Evolutionary conservation across 495 filamentous ascomycete genomes (phyloP), one percentile per base, ranked within the genome.

Genomic region (Penicillium arizonense): DNA sequence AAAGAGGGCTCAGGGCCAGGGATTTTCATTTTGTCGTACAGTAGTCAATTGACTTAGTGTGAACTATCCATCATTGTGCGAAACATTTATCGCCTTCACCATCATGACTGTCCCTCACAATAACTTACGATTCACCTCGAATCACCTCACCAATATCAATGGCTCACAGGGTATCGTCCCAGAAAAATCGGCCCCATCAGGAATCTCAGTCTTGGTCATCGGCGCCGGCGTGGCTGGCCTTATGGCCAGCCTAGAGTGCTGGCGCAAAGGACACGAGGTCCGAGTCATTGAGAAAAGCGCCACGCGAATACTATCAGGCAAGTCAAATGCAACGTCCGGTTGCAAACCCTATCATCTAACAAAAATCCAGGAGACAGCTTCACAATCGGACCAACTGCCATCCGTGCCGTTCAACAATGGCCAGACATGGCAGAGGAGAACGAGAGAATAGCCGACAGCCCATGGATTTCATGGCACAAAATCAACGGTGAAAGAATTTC

Each of bases 381-480:
- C 61, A 77, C 76, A 34, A 82, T 86, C 23, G 66, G 69, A 5
- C 46, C 62, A 5, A 69, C 58, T 41, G 76, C 75, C 1, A 76
- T 76, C 21, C 66, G 67, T 14, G 77, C 80, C 50, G 74, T 86
- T 48, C 68, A 71, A 44, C 73, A 83, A 40, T 85, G 80, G 81
- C 82, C 82, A 5, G 77, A 79, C 23, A 63, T 85, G 59, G 57
- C 57, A 8, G 57, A 72, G 32, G 73, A 82, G 54, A 77, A 78
- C 46, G 60, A 76, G 26, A 47, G 57, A 18, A 78, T 79, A 38
- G 65, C 78, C 24, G 68, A 70, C 51, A 69, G 79, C 48, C 64
- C 71, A 20, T 78, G 72, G 74, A 72, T 82, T 12, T 74, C 75
- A 45, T 79, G 72, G 5, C 77, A 74, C 65, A 82, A 80, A 58